Conservation (phyloP, 2,329 filamentous ascomycete species). For the Lachnellula occidentalis region DNA sequence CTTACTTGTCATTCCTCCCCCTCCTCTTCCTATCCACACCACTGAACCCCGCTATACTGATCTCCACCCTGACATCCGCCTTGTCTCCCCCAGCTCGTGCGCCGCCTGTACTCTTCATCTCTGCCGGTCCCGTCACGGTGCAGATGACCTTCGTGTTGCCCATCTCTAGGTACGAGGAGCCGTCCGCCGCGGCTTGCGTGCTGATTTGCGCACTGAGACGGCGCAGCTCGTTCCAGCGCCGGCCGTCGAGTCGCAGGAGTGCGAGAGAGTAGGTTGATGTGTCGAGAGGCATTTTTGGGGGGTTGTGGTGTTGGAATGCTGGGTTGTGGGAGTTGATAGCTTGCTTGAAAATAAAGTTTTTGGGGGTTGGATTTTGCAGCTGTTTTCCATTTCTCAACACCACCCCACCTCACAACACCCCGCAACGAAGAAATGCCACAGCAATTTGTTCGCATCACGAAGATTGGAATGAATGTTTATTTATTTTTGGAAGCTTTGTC, state of each 20-base stretch:
- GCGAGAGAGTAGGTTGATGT: constrained; percentile 87
- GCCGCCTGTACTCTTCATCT: constrained; percentile 50
- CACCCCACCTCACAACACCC: no score
- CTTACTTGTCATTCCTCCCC: constrained; percentile 72
- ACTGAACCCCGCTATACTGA: constrained; percentile 82
- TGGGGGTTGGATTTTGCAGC: background rate
- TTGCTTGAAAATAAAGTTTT: background rate
- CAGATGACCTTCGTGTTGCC: constrained; percentile 97
- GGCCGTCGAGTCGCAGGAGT: constrained; percentile 73
- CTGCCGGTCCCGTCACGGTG: constrained; percentile 79
- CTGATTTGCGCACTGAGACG: constrained; percentile 83
- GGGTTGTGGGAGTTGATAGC: background rate
- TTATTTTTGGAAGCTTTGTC: no score
- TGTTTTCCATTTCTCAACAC: no score
- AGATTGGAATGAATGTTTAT: no score
- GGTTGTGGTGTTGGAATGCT: background rate
- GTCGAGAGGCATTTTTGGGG: constrained; percentile 76
- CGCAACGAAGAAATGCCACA: no score
- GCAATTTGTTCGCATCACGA: no score
- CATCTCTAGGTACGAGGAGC: constrained; percentile 91
- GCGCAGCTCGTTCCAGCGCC: constrained; percentile 95
- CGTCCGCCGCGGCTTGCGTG: constrained; percentile 87
- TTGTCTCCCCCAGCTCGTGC: constrained; percentile 35
- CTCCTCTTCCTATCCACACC: constrained; percentile 78
- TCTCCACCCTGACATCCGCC: constrained; percentile 71